Evolutionary conservation across 2,329 filamentous ascomycete genomes (phyloP), one percentile per base, ranked within the genome.

Genomic region (Aspergillus nomiae): DNA sequence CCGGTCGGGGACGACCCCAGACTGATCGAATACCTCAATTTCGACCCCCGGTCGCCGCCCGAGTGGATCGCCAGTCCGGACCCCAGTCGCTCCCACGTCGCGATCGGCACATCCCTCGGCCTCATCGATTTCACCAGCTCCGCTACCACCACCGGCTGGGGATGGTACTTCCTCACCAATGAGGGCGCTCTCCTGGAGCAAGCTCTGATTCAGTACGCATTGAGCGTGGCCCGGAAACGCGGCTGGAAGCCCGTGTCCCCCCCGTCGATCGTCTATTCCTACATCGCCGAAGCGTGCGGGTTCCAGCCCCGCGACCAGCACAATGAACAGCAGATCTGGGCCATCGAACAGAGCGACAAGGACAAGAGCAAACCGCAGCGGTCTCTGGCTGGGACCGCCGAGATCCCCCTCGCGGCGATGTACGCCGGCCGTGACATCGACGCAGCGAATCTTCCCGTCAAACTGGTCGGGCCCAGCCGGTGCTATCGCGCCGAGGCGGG

Each of bases 401-500:
- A 99, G 81, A 98, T 99, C 64, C 92, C 95, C 0, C 87, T 99
- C 2, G 95, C 95, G 0, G 94, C 89, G 11, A 94, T 97, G 87
- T 90, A 92, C 74, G 93, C 94, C 16, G 89, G 90, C 68, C 84
- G 86, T 6, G 87, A 86, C 1, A 78, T 98, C 4, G 85, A 88
- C 48, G 84, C 86, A 24, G 75, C 80, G 1, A 83, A 90, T 3
- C 82, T 97, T 0, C 95, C 95, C 0, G 70, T 92, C 45, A 94
- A 92, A 76, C 84, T 89, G 21, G 92, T 96, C 3, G 95, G 92
- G 19, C 88, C 91, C 1, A 97, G 92, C 61, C 86, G 95, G n/a
- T 96, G 94, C 82, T 99, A 96, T 79, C 90, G 95, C 58, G 95
- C 95, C 51, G 95, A 99, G 80, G 95, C 95, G 0, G 95, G 95